Percentiles rank a stretch among this genome's conserved stretches.
Evolutionary conservation across 306 rosid species (phyloP).

Genomic region (Cicer bijugum): DNA sequence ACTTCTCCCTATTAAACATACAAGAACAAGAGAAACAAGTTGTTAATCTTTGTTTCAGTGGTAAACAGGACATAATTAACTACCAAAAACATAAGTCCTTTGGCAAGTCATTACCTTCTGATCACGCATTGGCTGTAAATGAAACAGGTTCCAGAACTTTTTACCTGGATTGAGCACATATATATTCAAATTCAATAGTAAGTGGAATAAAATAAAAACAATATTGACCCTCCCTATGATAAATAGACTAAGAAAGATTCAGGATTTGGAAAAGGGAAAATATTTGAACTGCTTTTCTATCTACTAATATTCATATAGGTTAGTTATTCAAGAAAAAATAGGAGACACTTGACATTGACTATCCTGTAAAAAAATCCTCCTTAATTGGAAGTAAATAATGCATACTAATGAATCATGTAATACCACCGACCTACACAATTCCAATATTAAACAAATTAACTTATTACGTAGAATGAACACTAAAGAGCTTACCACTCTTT

Average conservation of each 20-base stretch:
- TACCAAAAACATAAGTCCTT: not conserved
- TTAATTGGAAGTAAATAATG: not conserved
- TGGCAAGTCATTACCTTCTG: conserved; percentile 67
- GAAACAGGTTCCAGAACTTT: conserved; percentile 97
- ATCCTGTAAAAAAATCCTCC: conserved; percentile 18
- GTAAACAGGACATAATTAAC: conserved; percentile 4
- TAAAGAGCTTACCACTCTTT: conserved; percentile 68
- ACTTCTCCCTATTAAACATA: conserved; percentile 84
- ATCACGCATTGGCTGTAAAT: conserved; percentile 98
- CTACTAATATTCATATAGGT: not conserved
- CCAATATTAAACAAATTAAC: not conserved
- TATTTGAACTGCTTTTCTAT: conserved; percentile 21
- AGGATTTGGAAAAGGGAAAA: conserved; percentile 7
- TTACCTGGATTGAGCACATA: conserved; percentile 66
- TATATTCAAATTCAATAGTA: conserved; percentile 21
- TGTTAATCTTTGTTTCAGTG: conserved; percentile 16
- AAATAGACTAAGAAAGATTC: conserved; percentile 12
- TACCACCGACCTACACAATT: not conserved
- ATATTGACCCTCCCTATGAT: conserved; percentile 9
- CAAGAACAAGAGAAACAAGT: conserved; percentile 24
- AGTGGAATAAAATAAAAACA: conserved; percentile 24
- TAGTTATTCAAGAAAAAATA: conserved; percentile 6
- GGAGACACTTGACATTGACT: conserved; percentile 2
- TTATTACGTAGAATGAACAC: not conserved
- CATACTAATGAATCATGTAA: not conserved